These are phyloP conservation scores for Parmelia sp. DNA, from an alignment of 495 filamentous ascomycete genomes.

Conservation along the genomic window DNA sequence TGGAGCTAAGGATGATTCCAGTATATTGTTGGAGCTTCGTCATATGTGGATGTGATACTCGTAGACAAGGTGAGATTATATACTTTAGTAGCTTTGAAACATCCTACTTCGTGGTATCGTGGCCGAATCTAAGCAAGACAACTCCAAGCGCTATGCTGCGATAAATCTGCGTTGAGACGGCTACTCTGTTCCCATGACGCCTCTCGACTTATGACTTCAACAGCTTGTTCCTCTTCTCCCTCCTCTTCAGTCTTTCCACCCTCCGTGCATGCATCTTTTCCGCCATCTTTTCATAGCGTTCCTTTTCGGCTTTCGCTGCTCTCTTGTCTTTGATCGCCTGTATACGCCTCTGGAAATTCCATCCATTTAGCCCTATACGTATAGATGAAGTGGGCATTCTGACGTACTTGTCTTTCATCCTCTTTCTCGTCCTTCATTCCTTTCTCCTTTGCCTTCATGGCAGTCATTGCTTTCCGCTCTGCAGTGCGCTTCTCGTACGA, in stretches of 20 bases:
- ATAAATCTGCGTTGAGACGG: conserved; percentile 1
- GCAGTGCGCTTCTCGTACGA: conserved; percentile 70
- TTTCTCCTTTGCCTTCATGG: conserved; percentile 80
- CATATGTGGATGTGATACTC: no score
- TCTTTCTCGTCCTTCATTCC: conserved; percentile 97
- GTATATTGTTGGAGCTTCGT: no score
- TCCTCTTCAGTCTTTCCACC: conserved; percentile 83
- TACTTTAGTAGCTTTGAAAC: background rate
- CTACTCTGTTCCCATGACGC: conserved; percentile 6
- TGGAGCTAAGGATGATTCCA: conserved; percentile 9
- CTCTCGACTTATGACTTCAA: conserved; percentile 66
- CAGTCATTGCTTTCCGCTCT: conserved; percentile 55
- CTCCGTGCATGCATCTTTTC: conserved; percentile 96
- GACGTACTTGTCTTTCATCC: conserved; percentile 66
- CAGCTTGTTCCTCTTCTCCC: conserved; percentile 96
- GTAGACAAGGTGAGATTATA: no score
- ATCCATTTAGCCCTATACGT: background rate
- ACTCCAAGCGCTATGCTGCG: conserved; percentile 14
- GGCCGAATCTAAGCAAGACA: conserved; percentile 5
- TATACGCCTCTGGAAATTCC: conserved; percentile 61
- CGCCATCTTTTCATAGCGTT: conserved; percentile 87
- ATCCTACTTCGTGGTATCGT: conserved; percentile 6
- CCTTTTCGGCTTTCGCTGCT: conserved; percentile 85
- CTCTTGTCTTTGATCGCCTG: conserved; percentile 75
- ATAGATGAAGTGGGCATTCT: background rate